Conservation (phyloP, 2,329 filamentous ascomycete genomes). For the Epichloe sylvatica region DNA sequence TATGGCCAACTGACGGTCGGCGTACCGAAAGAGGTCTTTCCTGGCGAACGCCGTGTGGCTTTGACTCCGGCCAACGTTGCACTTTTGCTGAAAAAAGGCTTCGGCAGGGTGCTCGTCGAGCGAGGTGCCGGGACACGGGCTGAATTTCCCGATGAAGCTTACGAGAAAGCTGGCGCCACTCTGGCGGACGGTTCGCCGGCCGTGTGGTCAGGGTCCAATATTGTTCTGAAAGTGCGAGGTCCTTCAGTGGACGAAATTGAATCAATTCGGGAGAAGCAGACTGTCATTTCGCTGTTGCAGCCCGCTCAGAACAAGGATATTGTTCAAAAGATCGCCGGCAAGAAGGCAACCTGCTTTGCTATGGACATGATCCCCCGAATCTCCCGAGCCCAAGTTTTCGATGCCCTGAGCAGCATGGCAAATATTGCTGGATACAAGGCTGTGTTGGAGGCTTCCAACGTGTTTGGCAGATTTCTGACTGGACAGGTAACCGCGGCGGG, state of each 20-base stretch:
- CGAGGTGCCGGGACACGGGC: constrained; percentile 65
- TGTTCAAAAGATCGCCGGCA: constrained; percentile 56
- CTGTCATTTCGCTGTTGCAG: constrained; percentile 71
- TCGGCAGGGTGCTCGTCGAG: constrained; percentile 62
- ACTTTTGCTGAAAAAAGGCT: constrained; percentile 80
- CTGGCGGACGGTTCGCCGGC: constrained; percentile 51
- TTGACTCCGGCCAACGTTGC: constrained; percentile 74
- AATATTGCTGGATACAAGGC: constrained; percentile 92
- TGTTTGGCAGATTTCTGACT: constrained; percentile 76
- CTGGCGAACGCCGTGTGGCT: constrained; percentile 68
- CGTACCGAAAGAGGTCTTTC: constrained; percentile 64
- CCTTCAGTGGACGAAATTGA: constrained; percentile 58
- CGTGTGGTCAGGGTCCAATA: constrained; percentile 64
- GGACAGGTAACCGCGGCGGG: constrained; percentile 84
- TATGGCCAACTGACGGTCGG: constrained; percentile 64
- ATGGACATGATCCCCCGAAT: constrained; percentile 92
- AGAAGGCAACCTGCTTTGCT: constrained; percentile 64
- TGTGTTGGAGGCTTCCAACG: constrained; percentile 76
- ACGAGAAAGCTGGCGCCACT: constrained; percentile 63
- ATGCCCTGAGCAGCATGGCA: constrained; percentile 83
- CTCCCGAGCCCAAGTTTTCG: constrained; percentile 76
- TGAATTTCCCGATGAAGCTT: constrained; percentile 64
- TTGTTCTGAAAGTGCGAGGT: constrained; percentile 71
- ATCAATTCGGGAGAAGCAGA: constrained; percentile 52
- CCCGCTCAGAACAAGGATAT: constrained; percentile 66